Conservation (phyloP, 2,329 filamentous ascomycete species). For the Alternaria sp. region DNA sequence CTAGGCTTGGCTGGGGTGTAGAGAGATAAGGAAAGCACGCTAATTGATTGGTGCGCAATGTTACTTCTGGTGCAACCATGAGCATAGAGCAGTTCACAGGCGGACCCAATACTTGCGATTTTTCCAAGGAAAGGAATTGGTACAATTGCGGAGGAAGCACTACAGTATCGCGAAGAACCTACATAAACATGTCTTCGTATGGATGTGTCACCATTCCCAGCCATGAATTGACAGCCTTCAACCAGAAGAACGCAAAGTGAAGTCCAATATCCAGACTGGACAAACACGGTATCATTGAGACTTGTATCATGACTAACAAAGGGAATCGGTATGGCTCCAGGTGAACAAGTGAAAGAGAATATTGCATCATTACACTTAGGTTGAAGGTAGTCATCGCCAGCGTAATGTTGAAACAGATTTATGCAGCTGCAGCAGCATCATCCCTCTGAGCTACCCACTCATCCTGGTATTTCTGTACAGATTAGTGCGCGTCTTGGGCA, state of each 20-base stretch:
- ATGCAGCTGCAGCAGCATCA: not conserved
- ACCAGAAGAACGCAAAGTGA: constrained; percentile 1
- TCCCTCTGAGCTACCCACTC: not conserved
- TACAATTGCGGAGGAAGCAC: not conserved
- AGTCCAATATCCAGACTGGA: constrained; percentile 29
- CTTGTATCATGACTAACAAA: constrained; percentile 7
- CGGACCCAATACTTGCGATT: not conserved
- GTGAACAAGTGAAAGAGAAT: not conserved
- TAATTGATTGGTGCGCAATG: constrained; percentile 17
- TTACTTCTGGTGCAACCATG: not conserved
- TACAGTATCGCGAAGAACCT: not conserved
- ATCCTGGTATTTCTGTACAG: constrained; percentile 2
- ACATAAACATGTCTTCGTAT: constrained; percentile 1
- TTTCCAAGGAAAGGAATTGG: not conserved
- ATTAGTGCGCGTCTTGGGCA: constrained; percentile 22
- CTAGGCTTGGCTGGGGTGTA: constrained; percentile 6
- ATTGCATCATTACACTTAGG: not conserved
- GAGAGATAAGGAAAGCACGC: constrained; percentile 31
- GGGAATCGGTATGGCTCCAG: constrained; percentile 9
- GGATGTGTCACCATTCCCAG: not conserved
- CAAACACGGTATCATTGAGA: constrained; percentile 5
- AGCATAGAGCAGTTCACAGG: not conserved
- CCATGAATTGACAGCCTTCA: not conserved
- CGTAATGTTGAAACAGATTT: constrained; percentile 12
- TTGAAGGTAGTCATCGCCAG: constrained; percentile 13